Base-by-base conservation (phyloP, 495 filamentous ascomycete genomes). In the Hypoxylon trugodes region DNA sequence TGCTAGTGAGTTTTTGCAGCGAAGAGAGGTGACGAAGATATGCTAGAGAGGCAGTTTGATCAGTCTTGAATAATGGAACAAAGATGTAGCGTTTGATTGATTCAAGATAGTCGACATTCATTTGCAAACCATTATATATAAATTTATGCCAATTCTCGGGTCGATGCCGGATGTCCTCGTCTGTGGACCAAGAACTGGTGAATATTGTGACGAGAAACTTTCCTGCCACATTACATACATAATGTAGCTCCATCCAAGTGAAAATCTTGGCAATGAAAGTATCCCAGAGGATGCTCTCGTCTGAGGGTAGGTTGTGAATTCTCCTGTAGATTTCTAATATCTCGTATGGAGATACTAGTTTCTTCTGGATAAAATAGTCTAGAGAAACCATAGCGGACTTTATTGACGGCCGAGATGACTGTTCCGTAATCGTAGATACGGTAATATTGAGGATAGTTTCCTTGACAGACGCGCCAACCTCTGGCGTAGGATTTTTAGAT, bases 11-110 rank as follows among this genome's bases (percentile, higher is more conserved):
- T 12, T 75, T 59, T 53, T 75, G 67, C 9, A 65, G 59, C 2
- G 59, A 73, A 46, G 46, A 80, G 40, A 71, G 76, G 9, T 70
- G 73, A 19, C 83, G 68, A 5, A 93, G 71, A 57, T 96, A 89
- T 0, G 37, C 33, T 18, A 79, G 49, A 30, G 88, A 89, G 0
- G 82, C 81, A 12, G 59, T 40, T 4, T 81, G 64, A 57, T 87
- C 85, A 16, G 81, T 68, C 57, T 78, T 84, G 71, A 96, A 91
- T 9, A 96, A 73, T 1, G 84, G 82, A 0, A 89, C 82, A 16
- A 96, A 84, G n/a, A 93, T 78, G 72, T 94, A 88, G 36, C 82
- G 84, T 55, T 88, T 90, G 40, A 92, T 80, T 41, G 84, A 80
- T 55, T 89, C 87, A 6, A 92, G 57, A 32, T 77, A 74, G n/a